phyloP scores from a whole-genome alignment of 2,329 filamentous ascomycete genomes.

The Nemania diffusa region DNA sequence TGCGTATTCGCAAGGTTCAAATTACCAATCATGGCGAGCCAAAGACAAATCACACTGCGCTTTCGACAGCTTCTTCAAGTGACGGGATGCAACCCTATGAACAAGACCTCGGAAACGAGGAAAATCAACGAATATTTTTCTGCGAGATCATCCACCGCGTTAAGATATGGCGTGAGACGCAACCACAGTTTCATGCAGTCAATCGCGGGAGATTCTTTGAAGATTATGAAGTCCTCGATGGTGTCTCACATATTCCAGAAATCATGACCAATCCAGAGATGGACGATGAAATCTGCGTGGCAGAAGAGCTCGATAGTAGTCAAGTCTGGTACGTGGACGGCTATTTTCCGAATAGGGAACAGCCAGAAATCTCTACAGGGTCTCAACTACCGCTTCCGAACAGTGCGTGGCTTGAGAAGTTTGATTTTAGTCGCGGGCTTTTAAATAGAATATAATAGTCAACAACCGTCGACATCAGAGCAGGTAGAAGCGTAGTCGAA shows the following conservation, averaged over 20 bases:
- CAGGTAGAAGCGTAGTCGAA: too few relatives aligned
- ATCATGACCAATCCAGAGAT: not conserved
- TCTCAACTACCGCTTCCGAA: too few relatives aligned
- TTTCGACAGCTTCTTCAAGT: too few relatives aligned
- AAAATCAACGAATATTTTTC: not conserved
- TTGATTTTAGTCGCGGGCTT: too few relatives aligned
- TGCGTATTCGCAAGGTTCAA: not conserved
- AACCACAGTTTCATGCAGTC: not conserved
- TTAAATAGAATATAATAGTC: too few relatives aligned
- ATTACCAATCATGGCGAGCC: too few relatives aligned
- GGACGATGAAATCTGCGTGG: constrained; percentile 2
- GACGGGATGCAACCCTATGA: not conserved
- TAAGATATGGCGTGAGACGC: constrained; percentile 1
- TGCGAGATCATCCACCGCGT: constrained; percentile 1
- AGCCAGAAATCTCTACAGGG: not conserved
- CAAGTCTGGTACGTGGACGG: constrained; percentile 7
- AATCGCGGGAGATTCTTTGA: not conserved
- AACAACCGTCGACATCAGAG: too few relatives aligned
- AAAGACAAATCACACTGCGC: not conserved
- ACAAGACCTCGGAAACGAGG: not conserved
- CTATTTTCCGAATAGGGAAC: not conserved
- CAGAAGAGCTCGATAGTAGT: constrained; percentile 4
- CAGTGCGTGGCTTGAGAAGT: too few relatives aligned
- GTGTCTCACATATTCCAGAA: not conserved
- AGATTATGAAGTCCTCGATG: not conserved